Percentiles rank a stretch among this genome's conserved stretches.
These are phyloP conservation scores for Elsinoe arachidis DNA, from an alignment of 2,329 filamentous ascomycete genomes.

Conservation along the genomic window DNA sequence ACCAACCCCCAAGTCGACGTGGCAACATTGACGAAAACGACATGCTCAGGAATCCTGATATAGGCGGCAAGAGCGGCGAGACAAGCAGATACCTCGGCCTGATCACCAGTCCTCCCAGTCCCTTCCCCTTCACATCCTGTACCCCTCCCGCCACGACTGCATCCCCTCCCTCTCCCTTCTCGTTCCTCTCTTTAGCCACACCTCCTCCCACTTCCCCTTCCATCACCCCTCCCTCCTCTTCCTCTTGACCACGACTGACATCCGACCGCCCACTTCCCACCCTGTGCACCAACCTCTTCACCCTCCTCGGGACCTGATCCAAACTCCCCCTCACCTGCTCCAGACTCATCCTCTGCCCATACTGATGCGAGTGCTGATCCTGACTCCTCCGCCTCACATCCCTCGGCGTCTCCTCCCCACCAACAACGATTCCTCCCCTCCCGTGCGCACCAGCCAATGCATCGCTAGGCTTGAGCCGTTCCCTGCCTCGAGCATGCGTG, in stretches of 20 bases:
- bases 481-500: constrained; percentile 9
- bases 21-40: constrained; percentile 20
- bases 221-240: constrained; percentile 16
- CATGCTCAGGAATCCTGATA: constrained; percentile 29
- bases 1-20: constrained; percentile 14
- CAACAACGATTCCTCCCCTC: constrained; percentile 27
- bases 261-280: constrained; percentile 11
- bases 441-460: not conserved
- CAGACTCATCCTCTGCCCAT: constrained; percentile 22
- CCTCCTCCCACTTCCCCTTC: constrained; percentile 16
- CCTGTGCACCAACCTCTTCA: constrained; percentile 22
- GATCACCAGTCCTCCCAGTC: constrained; percentile 13
- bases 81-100: constrained; percentile 36
- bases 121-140: not conserved
- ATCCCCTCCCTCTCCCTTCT: constrained; percentile 16
- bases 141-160: not conserved
- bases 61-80: constrained; percentile 39
- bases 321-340: constrained; percentile 32
- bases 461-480: not conserved
- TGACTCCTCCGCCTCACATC: constrained; percentile 34
- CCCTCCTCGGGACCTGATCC: constrained; percentile 28
- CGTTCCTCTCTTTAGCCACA: constrained; percentile 22
- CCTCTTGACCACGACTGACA: too few species aligned
- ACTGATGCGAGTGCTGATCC: constrained; percentile 22
- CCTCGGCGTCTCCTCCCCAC: constrained; percentile 40